Evolutionary conservation across 2,329 filamentous ascomycete genomes (phyloP).

Genomic region (Septoria petroselini): DNA sequence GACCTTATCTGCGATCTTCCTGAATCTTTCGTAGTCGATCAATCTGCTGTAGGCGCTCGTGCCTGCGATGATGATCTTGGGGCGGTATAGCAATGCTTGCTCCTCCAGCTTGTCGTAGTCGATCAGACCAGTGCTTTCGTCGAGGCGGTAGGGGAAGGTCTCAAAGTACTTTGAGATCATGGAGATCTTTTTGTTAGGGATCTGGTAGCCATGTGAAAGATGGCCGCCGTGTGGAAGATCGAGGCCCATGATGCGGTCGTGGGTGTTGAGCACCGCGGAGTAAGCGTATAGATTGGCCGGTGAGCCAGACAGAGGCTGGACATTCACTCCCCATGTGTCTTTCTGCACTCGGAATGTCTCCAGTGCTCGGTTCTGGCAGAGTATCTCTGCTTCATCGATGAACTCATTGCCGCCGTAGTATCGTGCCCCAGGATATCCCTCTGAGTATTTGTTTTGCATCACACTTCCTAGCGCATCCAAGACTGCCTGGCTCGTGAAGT

Average conservation of each 20-base stretch:
- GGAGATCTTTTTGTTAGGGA: constrained; percentile 94
- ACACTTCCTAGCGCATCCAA: constrained; percentile 88
- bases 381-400: constrained; percentile 92
- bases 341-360: constrained; percentile 83
- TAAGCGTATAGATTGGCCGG: constrained; percentile 98
- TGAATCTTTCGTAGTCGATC: constrained; percentile 92
- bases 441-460: constrained; percentile 99
- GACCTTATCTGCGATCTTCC: constrained; percentile 83
- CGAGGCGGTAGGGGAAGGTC: constrained; percentile 88
- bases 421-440: constrained; percentile 94
- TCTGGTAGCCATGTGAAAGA: constrained; percentile 96
- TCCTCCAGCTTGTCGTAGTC: constrained; percentile 92
- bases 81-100: constrained; percentile 81
- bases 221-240: constrained; percentile 93
- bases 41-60: constrained; percentile 94
- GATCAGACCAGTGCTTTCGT: constrained; percentile 87
- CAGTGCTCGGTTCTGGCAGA: constrained; percentile 91
- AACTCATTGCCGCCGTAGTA: constrained; percentile 99
- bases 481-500: constrained; percentile 91
- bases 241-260: constrained; percentile 95
- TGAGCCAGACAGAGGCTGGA: constrained; percentile 73
- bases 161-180: constrained; percentile 99
- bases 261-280: constrained; percentile 92
- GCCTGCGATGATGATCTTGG: constrained; percentile 92
- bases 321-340: constrained; percentile 96